Evolutionary conservation across 768 basidiomycete genomes (phyloP).

Genomic region (Lactifluus volemus): DNA sequence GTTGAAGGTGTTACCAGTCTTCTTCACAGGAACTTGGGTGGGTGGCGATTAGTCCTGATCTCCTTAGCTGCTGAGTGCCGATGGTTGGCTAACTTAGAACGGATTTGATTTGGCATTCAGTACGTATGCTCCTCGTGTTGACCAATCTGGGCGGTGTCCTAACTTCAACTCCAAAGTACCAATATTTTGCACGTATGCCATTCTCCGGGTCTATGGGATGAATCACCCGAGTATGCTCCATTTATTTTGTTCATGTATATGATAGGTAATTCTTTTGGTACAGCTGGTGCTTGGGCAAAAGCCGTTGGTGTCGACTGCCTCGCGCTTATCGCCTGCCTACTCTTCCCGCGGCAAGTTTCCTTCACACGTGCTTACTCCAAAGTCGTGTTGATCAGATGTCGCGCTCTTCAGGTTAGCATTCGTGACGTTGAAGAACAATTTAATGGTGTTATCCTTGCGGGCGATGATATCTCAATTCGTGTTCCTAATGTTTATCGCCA

Average conservation of each 20-base stretch:
- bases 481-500: slow-evolving; percentile 75
- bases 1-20: slow-evolving; percentile 38
- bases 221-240: slow-evolving; percentile 46
- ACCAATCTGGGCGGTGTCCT: background rate
- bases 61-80: background rate
- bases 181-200: slow-evolving; percentile 65
- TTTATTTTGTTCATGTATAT: background rate
- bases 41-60: slow-evolving; percentile 14
- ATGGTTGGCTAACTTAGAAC: slow-evolving; percentile 41
- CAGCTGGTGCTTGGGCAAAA: slow-evolving; percentile 54
- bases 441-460: slow-evolving; percentile 74
- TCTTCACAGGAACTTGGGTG: slow-evolving; percentile 82
- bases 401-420: slow-evolving; percentile 64
- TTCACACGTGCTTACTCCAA: background rate
- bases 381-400: background rate
- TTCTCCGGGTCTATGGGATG: slow-evolving; percentile 74
- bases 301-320: slow-evolving; percentile 72
- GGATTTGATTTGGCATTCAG: slow-evolving; percentile 92
- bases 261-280: slow-evolving; percentile 2
- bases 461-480: slow-evolving; percentile 92
- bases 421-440: slow-evolving; percentile 74
- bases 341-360: slow-evolving; percentile 69
- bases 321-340: slow-evolving; percentile 79
- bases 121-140: slow-evolving; percentile 35
- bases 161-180: slow-evolving; percentile 42